Conservation (phyloP, 306 rosid species). For the Prunus salicina region DNA sequence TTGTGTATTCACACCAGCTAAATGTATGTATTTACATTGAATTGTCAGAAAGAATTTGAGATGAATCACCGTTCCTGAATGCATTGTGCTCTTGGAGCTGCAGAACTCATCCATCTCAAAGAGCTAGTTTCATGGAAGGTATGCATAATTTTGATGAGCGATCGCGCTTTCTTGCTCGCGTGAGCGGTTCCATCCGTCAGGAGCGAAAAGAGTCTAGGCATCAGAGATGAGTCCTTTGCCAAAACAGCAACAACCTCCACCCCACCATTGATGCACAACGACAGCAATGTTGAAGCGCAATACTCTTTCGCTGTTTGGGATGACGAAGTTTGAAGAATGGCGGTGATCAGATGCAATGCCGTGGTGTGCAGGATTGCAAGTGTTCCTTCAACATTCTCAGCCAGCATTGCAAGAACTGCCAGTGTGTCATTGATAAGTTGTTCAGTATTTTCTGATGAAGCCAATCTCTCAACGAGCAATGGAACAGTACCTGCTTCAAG, state of each 20-base stretch:
- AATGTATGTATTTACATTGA: conserved; percentile 12
- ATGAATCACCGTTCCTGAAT: conserved; percentile 37
- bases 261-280: conserved; percentile 58
- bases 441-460: conserved; percentile 42
- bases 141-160: conserved; percentile 59
- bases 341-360: conserved; percentile 29
- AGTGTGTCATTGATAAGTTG: conserved; percentile 44
- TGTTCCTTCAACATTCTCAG: conserved; percentile 60
- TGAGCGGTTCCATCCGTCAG: conserved; percentile 50
- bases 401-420: conserved; percentile 56
- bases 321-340: conserved; percentile 27
- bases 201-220: conserved; percentile 58
- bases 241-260: conserved; percentile 46
- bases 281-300: conserved; percentile 51
- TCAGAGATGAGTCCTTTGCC: conserved; percentile 42
- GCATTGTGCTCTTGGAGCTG: conserved; percentile 27
- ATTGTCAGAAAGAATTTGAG: not conserved
- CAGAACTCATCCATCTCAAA: conserved; percentile 33
- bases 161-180: conserved; percentile 62
- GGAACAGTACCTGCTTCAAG: conserved; percentile 53
- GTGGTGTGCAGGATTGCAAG: conserved; percentile 31
- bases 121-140: conserved; percentile 43
- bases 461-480: conserved; percentile 37
- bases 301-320: conserved; percentile 50
- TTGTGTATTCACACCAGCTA: not conserved